Evolutionary conservation across 257 asterid genomes (phyloP).

Genomic region (Avicennia marina): DNA sequence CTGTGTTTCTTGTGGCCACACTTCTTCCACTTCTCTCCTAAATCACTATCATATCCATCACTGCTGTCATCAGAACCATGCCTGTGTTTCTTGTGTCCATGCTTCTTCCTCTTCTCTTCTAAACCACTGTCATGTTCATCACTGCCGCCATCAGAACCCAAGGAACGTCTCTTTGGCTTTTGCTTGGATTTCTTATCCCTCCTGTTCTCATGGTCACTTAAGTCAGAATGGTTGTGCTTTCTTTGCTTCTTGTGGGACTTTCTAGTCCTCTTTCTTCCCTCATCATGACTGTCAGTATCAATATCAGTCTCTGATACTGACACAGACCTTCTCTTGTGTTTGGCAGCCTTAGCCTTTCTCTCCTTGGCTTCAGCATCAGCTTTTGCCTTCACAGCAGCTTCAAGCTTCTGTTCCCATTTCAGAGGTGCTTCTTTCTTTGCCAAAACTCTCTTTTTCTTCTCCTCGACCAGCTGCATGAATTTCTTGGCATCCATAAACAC

Average conservation of each 20-base stretch:
- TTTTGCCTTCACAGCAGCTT: constrained; percentile 74
- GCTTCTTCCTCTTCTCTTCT: constrained; percentile 52
- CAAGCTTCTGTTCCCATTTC: constrained; percentile 97
- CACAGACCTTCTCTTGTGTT: constrained; percentile 55
- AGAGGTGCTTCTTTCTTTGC: constrained; percentile 89
- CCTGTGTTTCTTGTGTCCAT: constrained; percentile 38
- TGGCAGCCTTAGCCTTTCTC: constrained; percentile 49
- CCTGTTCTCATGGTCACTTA: constrained; percentile 49
- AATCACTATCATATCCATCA: constrained; percentile 38
- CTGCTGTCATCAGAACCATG: constrained; percentile 43
- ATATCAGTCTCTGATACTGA: constrained; percentile 46
- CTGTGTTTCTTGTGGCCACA: constrained; percentile 40
- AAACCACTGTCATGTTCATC: constrained; percentile 40
- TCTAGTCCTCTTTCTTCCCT: constrained; percentile 38
- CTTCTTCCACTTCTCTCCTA: constrained; percentile 50
- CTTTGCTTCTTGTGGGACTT: constrained; percentile 56
- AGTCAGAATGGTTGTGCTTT: constrained; percentile 52
- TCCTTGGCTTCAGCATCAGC: constrained; percentile 74
- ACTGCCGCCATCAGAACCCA: constrained; percentile 42
- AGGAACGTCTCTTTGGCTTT: constrained; percentile 48
- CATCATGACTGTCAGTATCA: constrained; percentile 34
- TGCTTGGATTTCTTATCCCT: constrained; percentile 49
- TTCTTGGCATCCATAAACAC: constrained; percentile 96
- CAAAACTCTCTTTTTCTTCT: constrained; percentile 75
- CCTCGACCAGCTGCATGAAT: constrained; percentile 94